Evolutionary conservation across 1,139 yeast species (phyloP), one percentile per base, ranked within the genome.

Genomic region (Pichia sp.): DNA sequence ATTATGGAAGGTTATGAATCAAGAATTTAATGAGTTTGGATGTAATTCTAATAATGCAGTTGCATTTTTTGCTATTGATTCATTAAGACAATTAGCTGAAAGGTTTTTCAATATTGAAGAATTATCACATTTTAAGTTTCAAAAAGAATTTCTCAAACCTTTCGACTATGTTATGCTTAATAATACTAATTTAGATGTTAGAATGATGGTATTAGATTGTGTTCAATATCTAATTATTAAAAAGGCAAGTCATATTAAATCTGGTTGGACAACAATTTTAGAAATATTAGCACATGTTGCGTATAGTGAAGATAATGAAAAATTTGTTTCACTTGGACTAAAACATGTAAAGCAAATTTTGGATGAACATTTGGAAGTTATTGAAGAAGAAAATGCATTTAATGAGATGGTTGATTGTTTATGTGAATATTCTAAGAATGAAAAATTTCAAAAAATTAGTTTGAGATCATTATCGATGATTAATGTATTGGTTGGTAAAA

Each of bases 201-300:
- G 85, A 59, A 95, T 86, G 50, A 82, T 92, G 90, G 90, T 87
- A 8, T 70, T 94, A 50, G 96, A 90, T 55, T 90, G 97, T 65
- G 73, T 90, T 55, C 80, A 82, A 55, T 92, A 87, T 60, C 84
- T 94, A 82, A 80, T 92, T 41, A 70, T 80, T 50, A 82, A 92
- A 16, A 83, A 90, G 58, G 80, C 92, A 6, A 68, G 66, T 6
- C 76, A 78, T 50, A 86, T 94, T 50, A 83, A 79, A 61, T 89
- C 97, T 30, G 99, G 99, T 36, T 94, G 99, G 99, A 79, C 78
- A 51, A 82, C 97, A 0, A 82, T 94, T 50, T 80, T 92, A 58
- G 82, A 80, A 25, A 87, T 89, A 1, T 78, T 90, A 54, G 70
- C 79, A 0, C 77, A 74, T 27, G 86, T 86, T 3, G 85, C 87